Evolutionary conservation across 1,139 yeast genomes (phyloP), one percentile per base, ranked within the genome.

Genomic region (Geotrichum reessii): DNA sequence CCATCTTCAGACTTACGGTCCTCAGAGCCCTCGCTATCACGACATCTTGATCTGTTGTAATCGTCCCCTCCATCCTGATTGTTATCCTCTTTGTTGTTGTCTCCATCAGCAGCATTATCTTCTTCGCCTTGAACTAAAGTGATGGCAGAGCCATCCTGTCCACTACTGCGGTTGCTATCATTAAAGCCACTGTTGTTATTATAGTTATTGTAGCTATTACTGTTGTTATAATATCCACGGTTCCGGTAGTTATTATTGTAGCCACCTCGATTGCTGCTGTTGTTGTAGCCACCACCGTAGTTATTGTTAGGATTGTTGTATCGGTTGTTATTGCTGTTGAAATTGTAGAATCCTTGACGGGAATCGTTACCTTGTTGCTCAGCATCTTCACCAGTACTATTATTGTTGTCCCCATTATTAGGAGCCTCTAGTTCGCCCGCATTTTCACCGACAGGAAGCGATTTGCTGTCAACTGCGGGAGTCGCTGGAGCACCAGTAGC

Each of bases 11-110:
- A 47, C 60, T 11, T 63, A 55, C 49, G 58, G 47, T 22, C 61
- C 31, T 64, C 63, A 47, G 61, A 62, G 44, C 59, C 65, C 55
- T 60, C 59, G 52, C 58, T 58, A n/a, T 57, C 57, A 19, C 61
- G 53, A 50, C 62, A 44, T 27, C 53, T 40, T 19, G 44, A 37
- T 7, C n/a, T 37, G 44, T 37, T 37, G 19, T 40, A 50, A 51
- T 14, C 50, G 50, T 27, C 48, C 31, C 17, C 40, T n/a, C 27
- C 46, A 31, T 17, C 44, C 21, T 28, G 51, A 11, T 14, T 14
- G 22, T 31, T 25, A 12, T 52, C 57, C 14, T 50, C 61, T 14
- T 58, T 62, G 21, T 52, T 61, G 33, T 59, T 58, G 33, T 51
- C 56, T 28, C 55, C 63, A 21, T 59, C 58, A 40, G 58, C 47